phyloP scores from a whole-genome alignment of 495 filamentous ascomycete species.

The Penicillium lagena region DNA sequence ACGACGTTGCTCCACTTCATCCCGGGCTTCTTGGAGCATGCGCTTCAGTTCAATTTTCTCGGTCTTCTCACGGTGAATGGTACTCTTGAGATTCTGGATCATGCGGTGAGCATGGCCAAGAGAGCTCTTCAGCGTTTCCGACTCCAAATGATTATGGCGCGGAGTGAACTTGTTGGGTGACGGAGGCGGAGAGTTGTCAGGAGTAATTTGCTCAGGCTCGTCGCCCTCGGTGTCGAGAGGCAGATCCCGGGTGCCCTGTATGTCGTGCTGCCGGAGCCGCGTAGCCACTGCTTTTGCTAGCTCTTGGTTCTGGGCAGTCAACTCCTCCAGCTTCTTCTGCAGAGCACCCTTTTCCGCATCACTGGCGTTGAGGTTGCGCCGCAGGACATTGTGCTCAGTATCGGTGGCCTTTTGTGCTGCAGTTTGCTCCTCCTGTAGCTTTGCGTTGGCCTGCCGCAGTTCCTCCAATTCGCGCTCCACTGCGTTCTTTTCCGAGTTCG shows the following conservation, averaged over 20 bases:
- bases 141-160: slow-evolving; percentile 81
- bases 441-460: slow-evolving; percentile 67
- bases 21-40: slow-evolving; percentile 90
- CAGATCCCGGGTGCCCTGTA: slow-evolving; percentile 49
- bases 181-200: slow-evolving; percentile 83
- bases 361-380: slow-evolving; percentile 63
- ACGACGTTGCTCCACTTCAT: slow-evolving; percentile 79
- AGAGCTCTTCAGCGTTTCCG: slow-evolving; percentile 89
- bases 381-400: slow-evolving; percentile 71
- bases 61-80: slow-evolving; percentile 93
- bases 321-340: slow-evolving; percentile 76
- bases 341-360: slow-evolving; percentile 69
- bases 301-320: slow-evolving; percentile 82
- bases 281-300: slow-evolving; percentile 72
- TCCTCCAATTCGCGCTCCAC: slow-evolving; percentile 85
- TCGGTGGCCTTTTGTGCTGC: slow-evolving; percentile 76
- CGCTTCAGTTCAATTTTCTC: slow-evolving; percentile 94
- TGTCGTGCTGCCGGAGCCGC: slow-evolving; percentile 61
- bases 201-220: slow-evolving; percentile 62
- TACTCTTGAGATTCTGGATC: slow-evolving; percentile 90
- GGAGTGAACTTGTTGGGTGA: slow-evolving; percentile 89
- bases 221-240: slow-evolving; percentile 59
- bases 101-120: slow-evolving; percentile 91
- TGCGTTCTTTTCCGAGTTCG: slow-evolving; percentile 67
- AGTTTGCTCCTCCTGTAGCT: slow-evolving; percentile 72